A percentile compares a stretch with the other conserved stretches of the same genome.
phyloP scores from a whole-genome alignment of 1,284 basidiomycete genomes.

The Pseudomicrostroma phylloplanum region DNA sequence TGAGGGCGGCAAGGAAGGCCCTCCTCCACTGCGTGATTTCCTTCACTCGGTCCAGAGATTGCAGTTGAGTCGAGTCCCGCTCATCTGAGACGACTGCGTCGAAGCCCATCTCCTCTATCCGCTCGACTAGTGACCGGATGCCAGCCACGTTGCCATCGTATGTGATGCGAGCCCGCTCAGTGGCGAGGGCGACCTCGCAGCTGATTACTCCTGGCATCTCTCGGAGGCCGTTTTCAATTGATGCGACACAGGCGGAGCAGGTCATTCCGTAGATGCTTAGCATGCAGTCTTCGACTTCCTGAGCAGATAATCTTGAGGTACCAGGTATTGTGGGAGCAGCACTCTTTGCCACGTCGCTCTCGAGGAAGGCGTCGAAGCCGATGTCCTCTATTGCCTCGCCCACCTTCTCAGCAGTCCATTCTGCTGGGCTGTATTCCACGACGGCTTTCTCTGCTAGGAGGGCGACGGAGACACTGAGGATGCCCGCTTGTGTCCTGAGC shows the following conservation, averaged over 20 bases:
- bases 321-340: neutral
- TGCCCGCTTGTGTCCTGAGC: constrained; percentile 75
- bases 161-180: constrained; percentile 34
- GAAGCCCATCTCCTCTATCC: constrained; percentile 72
- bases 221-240: constrained; percentile 71
- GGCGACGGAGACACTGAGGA: constrained; percentile 81
- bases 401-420: constrained; percentile 70
- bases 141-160: constrained; percentile 32
- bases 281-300: constrained; percentile 13
- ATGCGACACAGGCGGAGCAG: constrained; percentile 70
- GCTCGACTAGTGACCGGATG: constrained; percentile 37
- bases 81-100: constrained; percentile 78
- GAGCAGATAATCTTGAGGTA: neutral
- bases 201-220: constrained; percentile 52
- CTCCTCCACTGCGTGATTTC: constrained; percentile 83
- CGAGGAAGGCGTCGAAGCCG: constrained; percentile 68
- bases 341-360: neutral
- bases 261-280: constrained; percentile 86
- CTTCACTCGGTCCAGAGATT: constrained; percentile 81
- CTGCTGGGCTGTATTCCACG: constrained; percentile 72
- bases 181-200: constrained; percentile 33
- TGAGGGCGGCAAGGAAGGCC: constrained; percentile 69
- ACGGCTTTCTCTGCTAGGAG: constrained; percentile 86
- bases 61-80: constrained; percentile 76
- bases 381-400: constrained; percentile 79